A percentile compares a stretch with the other conserved stretches of the same genome.
These are phyloP conservation scores for Arachis hypogaea DNA, from an alignment of 306 rosid species.

Conservation along the genomic window DNA sequence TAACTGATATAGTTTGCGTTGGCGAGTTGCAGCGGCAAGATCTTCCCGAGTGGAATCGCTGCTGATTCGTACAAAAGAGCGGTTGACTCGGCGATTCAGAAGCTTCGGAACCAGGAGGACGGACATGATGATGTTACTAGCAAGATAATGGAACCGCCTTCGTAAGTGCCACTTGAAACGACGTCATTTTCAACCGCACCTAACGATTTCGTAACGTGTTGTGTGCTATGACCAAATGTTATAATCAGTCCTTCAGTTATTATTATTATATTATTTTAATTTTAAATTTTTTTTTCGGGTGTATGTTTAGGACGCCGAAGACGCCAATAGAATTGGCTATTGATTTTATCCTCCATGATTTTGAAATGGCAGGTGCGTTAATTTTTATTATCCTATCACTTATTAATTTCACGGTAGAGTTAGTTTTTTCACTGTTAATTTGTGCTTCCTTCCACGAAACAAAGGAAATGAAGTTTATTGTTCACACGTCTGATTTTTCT, in stretches of 20 bases:
- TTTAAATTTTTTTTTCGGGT: no score
- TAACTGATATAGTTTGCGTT: not conserved
- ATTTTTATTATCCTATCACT: not conserved
- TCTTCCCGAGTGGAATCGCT: constrained; percentile 84
- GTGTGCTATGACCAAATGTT: no score
- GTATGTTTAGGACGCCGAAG: constrained; percentile 23
- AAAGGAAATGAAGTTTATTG: not conserved
- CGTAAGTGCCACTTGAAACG: constrained; percentile 47
- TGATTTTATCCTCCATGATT: constrained; percentile 77
- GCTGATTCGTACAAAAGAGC: constrained; percentile 89
- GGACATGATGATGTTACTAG: not conserved
- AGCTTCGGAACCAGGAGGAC: constrained; percentile 58
- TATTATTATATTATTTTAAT: no score
- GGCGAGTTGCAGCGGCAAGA: constrained; percentile 63
- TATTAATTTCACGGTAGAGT: not conserved
- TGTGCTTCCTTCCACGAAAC: constrained; percentile 14
- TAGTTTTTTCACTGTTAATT: constrained; percentile 32
- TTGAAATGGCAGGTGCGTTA: constrained; percentile 83
- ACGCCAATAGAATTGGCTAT: constrained; percentile 70
- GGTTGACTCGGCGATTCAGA: constrained; percentile 84
- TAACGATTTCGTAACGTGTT: not conserved
- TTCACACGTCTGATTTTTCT: not conserved
- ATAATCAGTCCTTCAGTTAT: no score
- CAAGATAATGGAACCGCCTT: constrained; percentile 42
- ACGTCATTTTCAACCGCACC: constrained; percentile 15